phyloP scores from a whole-genome alignment of 1,284 basidiomycete species.

The Hypsizygus ulmarius region DNA sequence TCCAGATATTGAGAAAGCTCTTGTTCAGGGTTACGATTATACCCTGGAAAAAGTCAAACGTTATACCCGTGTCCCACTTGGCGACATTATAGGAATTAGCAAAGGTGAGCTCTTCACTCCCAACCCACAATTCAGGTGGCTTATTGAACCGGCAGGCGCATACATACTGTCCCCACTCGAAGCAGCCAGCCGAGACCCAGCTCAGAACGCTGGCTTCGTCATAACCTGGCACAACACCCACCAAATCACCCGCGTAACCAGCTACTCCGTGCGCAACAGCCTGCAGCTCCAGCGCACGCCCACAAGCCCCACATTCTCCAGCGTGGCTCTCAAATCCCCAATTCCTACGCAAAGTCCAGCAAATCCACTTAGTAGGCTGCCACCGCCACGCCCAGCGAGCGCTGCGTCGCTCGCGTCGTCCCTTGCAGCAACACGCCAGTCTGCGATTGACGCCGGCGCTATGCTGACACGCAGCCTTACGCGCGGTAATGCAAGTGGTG shows the following conservation, averaged over 20 bases:
- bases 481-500: conserved; percentile 23
- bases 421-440: conserved; percentile 13
- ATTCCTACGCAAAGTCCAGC: too few species aligned
- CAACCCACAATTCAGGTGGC: conserved; percentile 10
- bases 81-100: conserved; percentile 78
- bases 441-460: conserved; percentile 13
- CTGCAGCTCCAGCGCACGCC: conserved; percentile 32
- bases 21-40: conserved; percentile 80
- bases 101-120: too few species aligned
- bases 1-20: conserved; percentile 12
- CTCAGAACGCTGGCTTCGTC: conserved; percentile 85
- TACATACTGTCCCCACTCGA: conserved; percentile 91
- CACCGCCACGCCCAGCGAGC: not conserved
- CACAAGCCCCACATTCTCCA: conserved; percentile 22
- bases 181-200: conserved; percentile 81
- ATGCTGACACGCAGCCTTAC: conserved; percentile 17
- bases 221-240: conserved; percentile 69
- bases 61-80: conserved; percentile 86
- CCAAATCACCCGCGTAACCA: conserved; percentile 72
- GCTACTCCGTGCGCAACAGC: conserved; percentile 80
- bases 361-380: not conserved
- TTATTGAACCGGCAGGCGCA: conserved; percentile 53
- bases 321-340: too few species aligned
- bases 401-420: conserved; percentile 10
- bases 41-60: conserved; percentile 86